Base-by-base conservation (phyloP, 495 filamentous ascomycete genomes). In the Lepidopterella palustris region DNA sequence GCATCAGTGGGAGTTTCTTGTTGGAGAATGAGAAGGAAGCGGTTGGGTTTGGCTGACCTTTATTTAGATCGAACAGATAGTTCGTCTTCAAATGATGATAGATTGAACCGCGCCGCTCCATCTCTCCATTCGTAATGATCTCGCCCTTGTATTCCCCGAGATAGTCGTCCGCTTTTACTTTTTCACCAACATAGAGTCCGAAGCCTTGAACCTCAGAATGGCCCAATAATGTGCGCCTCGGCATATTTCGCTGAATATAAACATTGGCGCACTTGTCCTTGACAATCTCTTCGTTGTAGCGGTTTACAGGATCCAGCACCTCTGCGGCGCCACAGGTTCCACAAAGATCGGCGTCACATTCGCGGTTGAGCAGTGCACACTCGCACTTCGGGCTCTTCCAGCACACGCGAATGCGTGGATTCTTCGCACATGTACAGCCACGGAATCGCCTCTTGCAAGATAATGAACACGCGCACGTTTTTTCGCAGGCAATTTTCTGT, bases 91-190 rank as follows among this genome's bases (percentile, higher is more conserved):
- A 77, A 32, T 79, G 73, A 45, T 85, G 79, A 58, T 88, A 85
- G 28, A 88, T 80, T 9, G 81, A 79, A 26, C 82, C 82, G 13
- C 87, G 78, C 0, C 87, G 79, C 5, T 87, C 82, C 0, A 79
- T 80, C 68, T 90, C 87, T 27, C 79, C 75, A 29, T 77, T 75
- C 1, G 81, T 82, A 32, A 89, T 82, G 5, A 88, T 73, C 62
- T 90, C 87, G 23, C 87, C 87, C 25, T 82, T 82, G 66, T 90
- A 89, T 68, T 90, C 87, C 23, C 85, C 84, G 21, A 90, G 68
- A 62, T 81, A 88, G 27, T 82, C 80, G 27, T 81, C 78, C 55
- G 77, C 75, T 21, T 76, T 76, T 20, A 87, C 78, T 32, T 81
- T 68, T 65, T 88, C 85, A 3, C 80, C 83, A 3, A 80, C 73